Base-by-base conservation (phyloP, 352 stramenopile species). In the Phytophthora pini region DNA sequence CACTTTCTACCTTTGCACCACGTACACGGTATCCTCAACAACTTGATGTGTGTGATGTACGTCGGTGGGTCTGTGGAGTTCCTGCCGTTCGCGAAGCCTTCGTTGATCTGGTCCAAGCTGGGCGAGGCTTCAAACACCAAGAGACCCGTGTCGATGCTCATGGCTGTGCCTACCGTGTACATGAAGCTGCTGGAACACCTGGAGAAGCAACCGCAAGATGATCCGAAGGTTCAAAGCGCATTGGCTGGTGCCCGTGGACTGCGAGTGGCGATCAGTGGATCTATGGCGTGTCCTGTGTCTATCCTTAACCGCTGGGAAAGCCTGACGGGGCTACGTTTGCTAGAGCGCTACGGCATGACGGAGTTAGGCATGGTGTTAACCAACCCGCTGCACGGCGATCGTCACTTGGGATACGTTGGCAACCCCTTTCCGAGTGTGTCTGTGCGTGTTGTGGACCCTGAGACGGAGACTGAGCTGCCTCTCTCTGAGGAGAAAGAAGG, bases 111-210 rank as follows among this genome's bases (percentile, higher is more conserved):
- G 89, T 77, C 56, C 15, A 78, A 82, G 38, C 56, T 90, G 26
- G 54, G 48, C 0, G 24, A 68, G 22, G 55, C 59, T 45, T 51
- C 32, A 4, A 54, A 54, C 26, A 69, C 62, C 8, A 69, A 54
- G 13, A 68, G 72, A 17, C 67, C 65, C 0, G 73, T 87, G 17
- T 86, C 82, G 5, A 79, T 97, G 70, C 79, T 98, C 49, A 97
- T 97, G 92, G 93, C 88, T 6, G 93, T 98, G 8, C 93, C 93
- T 0, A 98, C 91, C 0, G 91, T 98, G 49, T 98, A 97, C 80
- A 87, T 91, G 65, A 84, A 91, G 54, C 61, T 98, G 39, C 70
- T 98, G 12, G 87, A 97, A 65, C 76, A 81, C 5, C 80, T 90
- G 20, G 77, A 90, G 43, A 68, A 69, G 20, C 57, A 70, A 20